Conservation (phyloP, 306 rosid genomes). For the Vigna unguiculata region DNA sequence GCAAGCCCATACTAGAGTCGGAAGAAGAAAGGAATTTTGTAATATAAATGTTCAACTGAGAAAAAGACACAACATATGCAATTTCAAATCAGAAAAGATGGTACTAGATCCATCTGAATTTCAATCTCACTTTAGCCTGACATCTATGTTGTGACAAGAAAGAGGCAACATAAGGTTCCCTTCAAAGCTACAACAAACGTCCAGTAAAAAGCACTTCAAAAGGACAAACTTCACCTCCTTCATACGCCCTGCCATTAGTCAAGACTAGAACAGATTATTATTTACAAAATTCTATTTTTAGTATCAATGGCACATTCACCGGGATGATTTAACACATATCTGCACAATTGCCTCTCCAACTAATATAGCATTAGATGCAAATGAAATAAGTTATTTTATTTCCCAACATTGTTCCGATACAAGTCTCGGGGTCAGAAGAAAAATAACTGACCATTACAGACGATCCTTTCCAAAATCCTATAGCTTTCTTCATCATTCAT, state of each 20-base stretch:
- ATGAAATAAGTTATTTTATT: neutral
- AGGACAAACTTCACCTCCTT: conserved; percentile 27
- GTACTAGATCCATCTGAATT: conserved; percentile 16
- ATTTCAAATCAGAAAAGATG: neutral
- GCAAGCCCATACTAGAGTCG: conserved; percentile 26
- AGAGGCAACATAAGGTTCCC: conserved; percentile 42
- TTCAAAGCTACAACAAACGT: conserved; percentile 46
- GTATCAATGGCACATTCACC: conserved; percentile 10
- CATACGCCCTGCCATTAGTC: conserved; percentile 15
- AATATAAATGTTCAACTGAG: neutral
- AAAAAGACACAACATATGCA: conserved; percentile 7
- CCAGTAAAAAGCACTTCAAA: conserved; percentile 41
- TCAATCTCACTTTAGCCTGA: conserved; percentile 29
- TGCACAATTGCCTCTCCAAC: conserved; percentile 26
- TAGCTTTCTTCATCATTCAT: neutral
- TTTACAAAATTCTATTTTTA: conserved; percentile 13
- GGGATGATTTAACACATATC: conserved; percentile 23
- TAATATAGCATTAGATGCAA: conserved; percentile 5
- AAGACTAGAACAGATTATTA: conserved; percentile 30
- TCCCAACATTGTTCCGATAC: neutral
- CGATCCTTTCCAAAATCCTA: conserved; percentile 26
- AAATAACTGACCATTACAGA: conserved; percentile 21
- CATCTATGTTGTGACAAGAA: conserved; percentile 24
- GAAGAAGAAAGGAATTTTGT: neutral
- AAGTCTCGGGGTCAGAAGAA: neutral